Conservation (phyloP, 345 rosid genomes). For the Kandelia obovata region DNA sequence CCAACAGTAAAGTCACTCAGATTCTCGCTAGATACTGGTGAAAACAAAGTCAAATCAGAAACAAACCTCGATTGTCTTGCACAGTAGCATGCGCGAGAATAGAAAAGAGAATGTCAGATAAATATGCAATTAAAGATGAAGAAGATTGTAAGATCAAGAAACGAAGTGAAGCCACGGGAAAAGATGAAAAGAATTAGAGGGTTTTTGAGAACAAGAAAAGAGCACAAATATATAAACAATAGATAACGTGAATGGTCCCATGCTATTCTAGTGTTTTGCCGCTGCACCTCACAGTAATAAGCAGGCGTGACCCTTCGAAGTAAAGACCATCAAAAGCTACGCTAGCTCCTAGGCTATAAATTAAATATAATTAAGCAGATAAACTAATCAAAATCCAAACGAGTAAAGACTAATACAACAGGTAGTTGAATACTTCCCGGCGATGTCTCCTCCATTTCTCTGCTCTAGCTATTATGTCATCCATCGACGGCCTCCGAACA, state of each 20-base stretch:
- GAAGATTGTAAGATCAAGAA: constrained; percentile 7
- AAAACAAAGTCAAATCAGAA: constrained; percentile 16
- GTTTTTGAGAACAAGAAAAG: constrained; percentile 22
- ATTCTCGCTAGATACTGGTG: constrained; percentile 28
- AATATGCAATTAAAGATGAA: neutral
- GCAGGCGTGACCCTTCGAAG: constrained; percentile 19
- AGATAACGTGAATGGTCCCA: constrained; percentile 54
- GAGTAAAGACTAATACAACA: constrained; percentile 11
- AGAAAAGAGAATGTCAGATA: neutral
- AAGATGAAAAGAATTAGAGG: constrained; percentile 5
- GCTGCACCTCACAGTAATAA: constrained; percentile 33
- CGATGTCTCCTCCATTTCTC: neutral
- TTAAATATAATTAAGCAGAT: constrained; percentile 27
- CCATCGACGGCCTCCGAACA: no score
- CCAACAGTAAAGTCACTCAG: constrained; percentile 7
- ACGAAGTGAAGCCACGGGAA: neutral
- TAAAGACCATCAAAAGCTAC: constrained; percentile 39
- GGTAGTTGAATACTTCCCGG: neutral
- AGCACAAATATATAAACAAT: constrained; percentile 39
- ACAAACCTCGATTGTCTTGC: neutral
- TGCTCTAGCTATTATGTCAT: no score
- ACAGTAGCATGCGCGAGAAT: constrained; percentile 32
- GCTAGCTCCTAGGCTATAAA: constrained; percentile 26
- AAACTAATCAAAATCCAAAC: constrained; percentile 15
- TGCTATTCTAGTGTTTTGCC: constrained; percentile 25